These are phyloP conservation scores for Aschersonia sp. DNA, from an alignment of 2,329 filamentous ascomycete genomes.

Conservation along the genomic window DNA sequence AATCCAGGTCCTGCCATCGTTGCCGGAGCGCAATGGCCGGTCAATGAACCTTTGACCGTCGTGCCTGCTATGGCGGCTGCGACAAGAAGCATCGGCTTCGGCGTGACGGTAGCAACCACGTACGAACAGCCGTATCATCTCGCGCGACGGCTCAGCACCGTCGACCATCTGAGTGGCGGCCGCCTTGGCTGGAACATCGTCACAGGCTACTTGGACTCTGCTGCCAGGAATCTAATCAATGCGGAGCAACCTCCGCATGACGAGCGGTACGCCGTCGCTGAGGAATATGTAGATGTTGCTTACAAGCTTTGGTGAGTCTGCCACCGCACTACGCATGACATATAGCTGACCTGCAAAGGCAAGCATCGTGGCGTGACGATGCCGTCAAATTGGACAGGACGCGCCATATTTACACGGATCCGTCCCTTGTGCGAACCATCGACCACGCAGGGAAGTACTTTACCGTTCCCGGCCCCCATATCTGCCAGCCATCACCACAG, in stretches of 20 bases:
- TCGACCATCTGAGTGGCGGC: conserved; percentile 54
- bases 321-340: background rate
- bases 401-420: conserved; percentile 30
- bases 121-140: conserved; percentile 58
- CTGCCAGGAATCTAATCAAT: conserved; percentile 47
- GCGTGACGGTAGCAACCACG: conserved; percentile 52
- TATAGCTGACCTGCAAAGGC: conserved; percentile 8
- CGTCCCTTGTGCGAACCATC: conserved; percentile 41
- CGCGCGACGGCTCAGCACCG: conserved; percentile 47
- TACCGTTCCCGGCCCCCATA: conserved; percentile 42
- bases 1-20: conserved; percentile 38
- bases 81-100: conserved; percentile 53
- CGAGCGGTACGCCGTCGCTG: conserved; percentile 43
- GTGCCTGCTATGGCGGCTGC: conserved; percentile 54
- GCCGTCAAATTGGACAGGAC: conserved; percentile 41
- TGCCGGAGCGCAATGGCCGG: conserved; percentile 54
- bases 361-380: conserved; percentile 42
- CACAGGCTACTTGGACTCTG: conserved; percentile 53
- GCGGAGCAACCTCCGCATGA: conserved; percentile 32
- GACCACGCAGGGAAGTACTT: conserved; percentile 48
- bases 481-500: conserved; percentile 47
- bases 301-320: conserved; percentile 44
- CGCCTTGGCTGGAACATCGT: conserved; percentile 40
- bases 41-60: conserved; percentile 50
- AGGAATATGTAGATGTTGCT: conserved; percentile 42